Evolutionary conservation across 116 monocot genomes (phyloP).

Genomic region (Posidonia oceanica): DNA sequence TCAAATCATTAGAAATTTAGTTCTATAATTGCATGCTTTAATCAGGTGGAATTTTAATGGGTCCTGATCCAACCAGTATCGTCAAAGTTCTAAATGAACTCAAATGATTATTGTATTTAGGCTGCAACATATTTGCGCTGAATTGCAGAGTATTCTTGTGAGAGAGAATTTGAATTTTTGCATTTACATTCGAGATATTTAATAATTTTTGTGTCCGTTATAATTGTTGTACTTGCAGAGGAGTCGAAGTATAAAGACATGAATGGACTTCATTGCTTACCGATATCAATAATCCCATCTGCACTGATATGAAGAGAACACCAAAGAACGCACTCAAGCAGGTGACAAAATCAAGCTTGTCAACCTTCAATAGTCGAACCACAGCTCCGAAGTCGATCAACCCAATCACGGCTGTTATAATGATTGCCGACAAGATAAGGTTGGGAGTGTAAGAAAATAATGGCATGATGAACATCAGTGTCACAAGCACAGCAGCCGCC

Average conservation of each 20-base stretch:
- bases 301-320: conserved; percentile 75
- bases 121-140: too few relatives aligned
- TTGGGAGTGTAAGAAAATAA: conserved; percentile 90
- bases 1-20: conserved; percentile 56
- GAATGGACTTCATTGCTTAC: conserved; percentile 24
- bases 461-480: conserved; percentile 71
- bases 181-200: conserved; percentile 22
- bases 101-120: too few relatives aligned
- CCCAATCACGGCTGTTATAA: conserved; percentile 80
- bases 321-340: conserved; percentile 96
- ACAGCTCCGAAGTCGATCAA: conserved; percentile 69
- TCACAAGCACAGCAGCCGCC: conserved; percentile 78
- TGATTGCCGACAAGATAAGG: conserved; percentile 85
- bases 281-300: conserved; percentile 73
- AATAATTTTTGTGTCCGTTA: conserved; percentile 14
- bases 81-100: too few relatives aligned
- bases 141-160: too few relatives aligned
- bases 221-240: conserved; percentile 45
- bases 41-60: conserved; percentile 44
- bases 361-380: conserved; percentile 78
- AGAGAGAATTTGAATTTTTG: too few relatives aligned
- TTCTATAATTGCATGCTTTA: conserved; percentile 63
- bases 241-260: conserved; percentile 60
- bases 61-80: conserved; percentile 27
- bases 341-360: conserved; percentile 76